Base-by-base conservation (phyloP, 768 basidiomycete species). In the Lactarius hengduanensis region DNA sequence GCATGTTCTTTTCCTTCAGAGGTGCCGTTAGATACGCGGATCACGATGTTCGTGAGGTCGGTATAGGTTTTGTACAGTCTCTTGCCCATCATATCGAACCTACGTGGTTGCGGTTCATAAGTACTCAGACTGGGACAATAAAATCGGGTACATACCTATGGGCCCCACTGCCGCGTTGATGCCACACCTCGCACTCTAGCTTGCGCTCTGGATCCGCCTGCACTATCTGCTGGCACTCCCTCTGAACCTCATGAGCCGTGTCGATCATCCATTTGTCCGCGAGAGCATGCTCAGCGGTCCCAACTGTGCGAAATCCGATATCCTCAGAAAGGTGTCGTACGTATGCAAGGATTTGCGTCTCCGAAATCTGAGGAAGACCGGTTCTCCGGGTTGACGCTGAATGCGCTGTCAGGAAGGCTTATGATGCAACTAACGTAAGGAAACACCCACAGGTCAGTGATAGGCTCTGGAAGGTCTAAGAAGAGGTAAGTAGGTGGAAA, bases 21-120 rank as follows among this genome's bases (percentile, higher is more conserved):
- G 9, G 90, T 90, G 4, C 88, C 91, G 71, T 91, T 83, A 34
- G 94, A 94, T 30, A 98, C 80, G 41, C 94, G 92, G 2, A 98
- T 80, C 64, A 98, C 78, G 73, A 97, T 88, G 75, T 98, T 98
- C 32, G 87, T 86, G n/a, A 98, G 83, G 71, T 92, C 83, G 47
- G 88, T 86, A 67, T 96, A 97, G 30, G 87, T 88, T 74, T 95
- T 95, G 77, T 94, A 92, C 11, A 96, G 78, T 26, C 89, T 83
- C 64, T 89, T 83, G 71, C 80, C 81, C 90, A 95, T 91, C 83
- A 98, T 96, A 74, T 96, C 94, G 74, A 98, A 98, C 34, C 94
- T 94, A 66, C 32, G 38, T 50, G 28, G 34, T n/a, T 3, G 18
- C 18, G 13, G 22, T 54, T 57, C 57, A 43, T 8, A 16, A 22